Conservation (phyloP, 2,329 filamentous ascomycete genomes). For the Trichoderma oligosporum region DNA sequence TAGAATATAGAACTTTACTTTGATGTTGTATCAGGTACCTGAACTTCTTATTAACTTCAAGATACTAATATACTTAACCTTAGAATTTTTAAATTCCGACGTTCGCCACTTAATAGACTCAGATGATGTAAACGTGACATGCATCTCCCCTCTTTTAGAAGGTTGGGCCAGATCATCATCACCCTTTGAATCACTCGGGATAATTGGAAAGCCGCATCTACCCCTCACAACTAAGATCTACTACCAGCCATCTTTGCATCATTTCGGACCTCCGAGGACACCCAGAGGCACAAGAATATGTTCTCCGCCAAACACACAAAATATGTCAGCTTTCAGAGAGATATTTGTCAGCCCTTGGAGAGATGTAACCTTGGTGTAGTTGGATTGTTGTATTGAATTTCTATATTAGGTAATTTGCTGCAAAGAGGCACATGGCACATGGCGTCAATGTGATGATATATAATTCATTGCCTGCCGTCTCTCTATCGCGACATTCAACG, state of each 20-base stretch:
- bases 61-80: no score
- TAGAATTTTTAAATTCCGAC: no score
- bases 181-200: no score
- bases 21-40: no score
- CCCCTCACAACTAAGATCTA: not conserved
- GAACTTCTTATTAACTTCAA: no score
- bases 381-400: not conserved
- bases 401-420: not conserved
- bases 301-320: not conserved
- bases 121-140: constrained; percentile 19
- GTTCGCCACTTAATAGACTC: no score
- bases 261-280: not conserved
- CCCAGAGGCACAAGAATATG: not conserved
- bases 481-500: not conserved
- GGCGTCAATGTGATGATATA: not conserved
- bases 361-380: not conserved
- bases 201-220: not conserved
- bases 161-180: no score
- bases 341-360: constrained; percentile 9
- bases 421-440: not conserved
- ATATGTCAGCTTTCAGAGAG: not conserved
- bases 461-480: not conserved
- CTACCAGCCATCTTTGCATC: not conserved
- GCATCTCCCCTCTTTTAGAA: not conserved
- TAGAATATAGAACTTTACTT: no score